Base-by-base conservation (phyloP, 1,139 yeast genomes). In the Suhomyces coccinellae region DNA sequence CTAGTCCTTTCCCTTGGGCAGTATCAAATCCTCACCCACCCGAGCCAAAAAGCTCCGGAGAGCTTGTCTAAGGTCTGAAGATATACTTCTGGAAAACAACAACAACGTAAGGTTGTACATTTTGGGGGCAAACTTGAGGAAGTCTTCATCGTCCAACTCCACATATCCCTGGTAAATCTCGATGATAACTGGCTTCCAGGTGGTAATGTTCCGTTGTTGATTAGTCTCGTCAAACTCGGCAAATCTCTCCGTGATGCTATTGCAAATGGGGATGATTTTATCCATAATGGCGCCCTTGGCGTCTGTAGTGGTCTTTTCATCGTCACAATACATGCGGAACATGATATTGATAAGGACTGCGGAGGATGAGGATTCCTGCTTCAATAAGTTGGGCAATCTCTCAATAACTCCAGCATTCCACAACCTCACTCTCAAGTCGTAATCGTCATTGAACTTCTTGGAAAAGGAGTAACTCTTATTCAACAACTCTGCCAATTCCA, bases 401-500 rank as follows among this genome's bases (percentile, higher is more conserved):
- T 89, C 96, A 68, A 91, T 93, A 31, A 90, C 84, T 2, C 97
- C 97, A 9, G 95, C 89, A 59, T 89, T 87, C 85, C 95, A 91
- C 40, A 95, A 73, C 52, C 95, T 74, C 16, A 87, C 86, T 53
- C 99, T 75, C 53, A 93, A 73, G 46, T 89, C 93, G 61, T 87
- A 85, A 65, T 95, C 90, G 51, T 85, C 93, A 63, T 95, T 95
- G 73, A 95, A 95, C 48, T 77, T 80, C 55, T 85, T 81, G 6
- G 99, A 88, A 68, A 95, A 93, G 47, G 77, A 72, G 67, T 88
- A 91, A 49, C 97, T 87, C 40, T 71, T 71, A 51, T 80, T 77
- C 50, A 93, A 69, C 37, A 87, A 67, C 2, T 71, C 66, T 0
- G 91, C 79, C 43, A 93, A 60, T 45, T 77, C 69, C 43, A 85